These are phyloP conservation scores for Globisporangium nunn DNA, from an alignment of 352 stramenopile genomes.

Conservation along the genomic window DNA sequence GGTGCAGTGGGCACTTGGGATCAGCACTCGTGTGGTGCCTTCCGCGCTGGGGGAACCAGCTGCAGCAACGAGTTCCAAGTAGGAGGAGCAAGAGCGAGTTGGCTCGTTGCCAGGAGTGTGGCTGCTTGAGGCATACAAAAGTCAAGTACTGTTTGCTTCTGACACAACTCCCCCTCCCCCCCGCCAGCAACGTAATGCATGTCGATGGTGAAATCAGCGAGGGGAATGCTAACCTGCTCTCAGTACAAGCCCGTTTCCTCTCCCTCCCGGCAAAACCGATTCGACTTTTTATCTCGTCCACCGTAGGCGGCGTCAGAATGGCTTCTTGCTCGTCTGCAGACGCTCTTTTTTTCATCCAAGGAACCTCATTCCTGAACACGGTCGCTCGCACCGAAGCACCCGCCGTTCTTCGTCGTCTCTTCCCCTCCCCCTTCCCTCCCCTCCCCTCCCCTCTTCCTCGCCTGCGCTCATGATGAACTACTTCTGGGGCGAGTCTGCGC, in stretches of 20 bases:
- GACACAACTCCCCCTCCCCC: not conserved
- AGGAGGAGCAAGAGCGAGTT: too few species aligned
- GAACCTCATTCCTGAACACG: not conserved
- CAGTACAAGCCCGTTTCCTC: not conserved
- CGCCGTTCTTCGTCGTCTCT: conserved; percentile 1
- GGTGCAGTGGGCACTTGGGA: too few species aligned
- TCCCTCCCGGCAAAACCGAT: not conserved
- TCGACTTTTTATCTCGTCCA: not conserved
- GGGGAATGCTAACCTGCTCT: not conserved
- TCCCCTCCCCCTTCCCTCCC: not conserved
- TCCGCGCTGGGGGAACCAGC: too few species aligned
- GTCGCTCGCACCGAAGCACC: not conserved
- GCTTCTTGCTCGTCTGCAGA: not conserved
- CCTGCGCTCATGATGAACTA: conserved; percentile 12
- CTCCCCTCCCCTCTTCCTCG: not conserved
- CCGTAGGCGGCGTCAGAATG: not conserved
- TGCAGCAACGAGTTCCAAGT: too few species aligned
- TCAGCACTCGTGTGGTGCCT: too few species aligned
- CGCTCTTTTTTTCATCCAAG: not conserved
- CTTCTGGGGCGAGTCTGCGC: conserved; percentile 12
- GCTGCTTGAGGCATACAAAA: not conserved
- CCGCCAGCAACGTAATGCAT: too few species aligned
- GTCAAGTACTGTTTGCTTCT: not conserved
- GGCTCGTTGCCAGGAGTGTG: too few species aligned
- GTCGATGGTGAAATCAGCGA: not conserved